These are phyloP conservation scores for Colletotrichum cuscutae DNA, from an alignment of 2,329 filamentous ascomycete species.

Conservation along the genomic window DNA sequence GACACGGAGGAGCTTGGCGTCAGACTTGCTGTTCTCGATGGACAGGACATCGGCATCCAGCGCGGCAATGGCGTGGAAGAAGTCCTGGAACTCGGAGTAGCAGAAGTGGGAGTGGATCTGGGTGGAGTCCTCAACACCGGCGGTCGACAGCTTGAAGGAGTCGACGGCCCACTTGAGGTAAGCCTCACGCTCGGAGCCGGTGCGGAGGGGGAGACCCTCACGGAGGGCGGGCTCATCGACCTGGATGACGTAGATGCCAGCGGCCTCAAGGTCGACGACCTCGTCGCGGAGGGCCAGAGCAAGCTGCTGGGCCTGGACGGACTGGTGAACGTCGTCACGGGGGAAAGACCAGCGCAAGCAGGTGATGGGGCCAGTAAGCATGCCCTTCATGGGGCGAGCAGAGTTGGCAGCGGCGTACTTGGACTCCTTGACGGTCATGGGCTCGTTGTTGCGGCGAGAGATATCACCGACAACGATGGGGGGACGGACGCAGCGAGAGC, in stretches of 20 bases:
- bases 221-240: constrained; percentile 99
- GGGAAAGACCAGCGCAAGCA: constrained; percentile 99
- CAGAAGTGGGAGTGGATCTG: constrained; percentile 99
- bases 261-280: constrained; percentile 96
- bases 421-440: constrained; percentile 99
- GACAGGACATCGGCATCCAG: constrained; percentile 98
- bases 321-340: constrained; percentile 99
- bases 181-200: constrained; percentile 93
- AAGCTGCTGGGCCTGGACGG: constrained; percentile 97
- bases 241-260: constrained; percentile 97
- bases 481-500: constrained; percentile 96
- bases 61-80: constrained; percentile 99
- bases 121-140: constrained; percentile 92
- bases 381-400: constrained; percentile 99
- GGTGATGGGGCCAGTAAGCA: constrained; percentile 99
- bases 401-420: constrained; percentile 97
- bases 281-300: constrained; percentile 98
- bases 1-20: constrained; percentile 98
- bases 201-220: constrained; percentile 97
- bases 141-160: constrained; percentile 95
- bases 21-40: constrained; percentile 99
- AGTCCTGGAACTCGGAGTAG: constrained; percentile 99
- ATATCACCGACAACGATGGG: constrained; percentile 99
- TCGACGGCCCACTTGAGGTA: constrained; percentile 98
- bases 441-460: constrained; percentile 80